Base-by-base conservation (phyloP, 306 rosid genomes). In the Gynostemma pentaphyllum region DNA sequence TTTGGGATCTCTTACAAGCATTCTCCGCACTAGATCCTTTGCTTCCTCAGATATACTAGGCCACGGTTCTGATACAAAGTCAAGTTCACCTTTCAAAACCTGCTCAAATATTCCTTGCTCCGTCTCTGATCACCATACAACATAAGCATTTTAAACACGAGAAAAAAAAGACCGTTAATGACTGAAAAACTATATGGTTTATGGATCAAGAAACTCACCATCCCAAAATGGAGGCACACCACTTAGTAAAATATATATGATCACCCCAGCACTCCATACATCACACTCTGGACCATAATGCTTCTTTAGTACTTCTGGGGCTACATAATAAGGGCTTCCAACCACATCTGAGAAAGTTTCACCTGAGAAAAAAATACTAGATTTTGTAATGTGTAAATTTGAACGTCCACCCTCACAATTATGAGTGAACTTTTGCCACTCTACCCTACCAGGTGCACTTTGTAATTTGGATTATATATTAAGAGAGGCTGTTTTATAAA, bases 191-290 rank as follows among this genome's bases (percentile, higher is more conserved):
- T 27, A 50, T 29, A 5, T 29, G 62, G 45, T 42, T 22, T 44
- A 50, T 40, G 18, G 27, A 63, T 23, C 36, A 49, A 42, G 56
- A 74, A 59, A 72, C 72, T 86, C 70, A 92, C 99, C 99, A 61
- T 84, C 99, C 99, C 96, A 88, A 76, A 92, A 88, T 30, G 99
- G 95, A 54, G 99, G 99, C 72, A 92, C 95, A 46, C 96, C 99
- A 75, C 96, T 76, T 22, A 92, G 82, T 75, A 88, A 79, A 71
- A 92, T 88, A 60, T 88, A 92, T 32, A 88, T 86, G 77, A 92
- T 92, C 41, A 92, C 99, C 51, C 99, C 99, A 23, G 96, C 99
- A 68, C 99, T 88, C 99, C 99, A 88, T 57, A 92, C 88, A 80
- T 92, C 96, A 72, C 99, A 92, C 68, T 81, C 87, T 67, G 79